Conservation (phyloP, 306 rosid species). For the Corylus heterophylla region DNA sequence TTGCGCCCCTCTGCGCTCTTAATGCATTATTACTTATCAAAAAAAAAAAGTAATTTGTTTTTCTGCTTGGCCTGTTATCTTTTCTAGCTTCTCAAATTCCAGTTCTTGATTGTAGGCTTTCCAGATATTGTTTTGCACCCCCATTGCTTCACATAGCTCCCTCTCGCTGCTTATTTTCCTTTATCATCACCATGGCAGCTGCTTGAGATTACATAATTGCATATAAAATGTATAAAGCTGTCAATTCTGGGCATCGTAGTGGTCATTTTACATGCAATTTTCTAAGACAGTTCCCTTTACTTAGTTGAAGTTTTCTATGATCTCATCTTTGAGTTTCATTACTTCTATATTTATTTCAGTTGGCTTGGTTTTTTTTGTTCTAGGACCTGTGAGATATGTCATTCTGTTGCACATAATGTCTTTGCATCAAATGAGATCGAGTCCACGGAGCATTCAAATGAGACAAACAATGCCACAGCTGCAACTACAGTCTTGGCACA, state of each 20-base stretch:
- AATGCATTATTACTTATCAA: too few species aligned
- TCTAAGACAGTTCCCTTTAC: conserved; percentile 1
- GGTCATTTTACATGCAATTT: not conserved
- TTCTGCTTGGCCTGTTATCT: not conserved
- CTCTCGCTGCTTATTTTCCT: not conserved
- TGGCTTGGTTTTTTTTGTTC: conserved; percentile 28
- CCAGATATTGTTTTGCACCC: not conserved
- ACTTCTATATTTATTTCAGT: not conserved
- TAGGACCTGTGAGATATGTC: conserved; percentile 96
- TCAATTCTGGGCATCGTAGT: not conserved
- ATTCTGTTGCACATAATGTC: conserved; percentile 75
- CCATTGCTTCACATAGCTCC: not conserved
- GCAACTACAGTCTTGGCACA: conserved; percentile 43
- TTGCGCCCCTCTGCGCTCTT: too few species aligned
- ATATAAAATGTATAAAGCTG: not conserved
- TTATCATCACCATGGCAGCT: not conserved
- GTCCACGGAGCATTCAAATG: conserved; percentile 49
- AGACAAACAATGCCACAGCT: conserved; percentile 43
- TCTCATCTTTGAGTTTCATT: not conserved
- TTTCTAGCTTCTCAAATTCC: not conserved
- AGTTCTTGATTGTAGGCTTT: not conserved
- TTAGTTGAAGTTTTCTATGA: not conserved
- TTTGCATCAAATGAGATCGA: conserved; percentile 60
- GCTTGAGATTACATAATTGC: not conserved
- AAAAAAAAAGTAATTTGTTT: not conserved